A percentile compares a stretch with the other conserved stretches of the same genome.
Evolutionary conservation across 2,329 filamentous ascomycete genomes (phyloP).

Genomic region (Alternaria panax): DNA sequence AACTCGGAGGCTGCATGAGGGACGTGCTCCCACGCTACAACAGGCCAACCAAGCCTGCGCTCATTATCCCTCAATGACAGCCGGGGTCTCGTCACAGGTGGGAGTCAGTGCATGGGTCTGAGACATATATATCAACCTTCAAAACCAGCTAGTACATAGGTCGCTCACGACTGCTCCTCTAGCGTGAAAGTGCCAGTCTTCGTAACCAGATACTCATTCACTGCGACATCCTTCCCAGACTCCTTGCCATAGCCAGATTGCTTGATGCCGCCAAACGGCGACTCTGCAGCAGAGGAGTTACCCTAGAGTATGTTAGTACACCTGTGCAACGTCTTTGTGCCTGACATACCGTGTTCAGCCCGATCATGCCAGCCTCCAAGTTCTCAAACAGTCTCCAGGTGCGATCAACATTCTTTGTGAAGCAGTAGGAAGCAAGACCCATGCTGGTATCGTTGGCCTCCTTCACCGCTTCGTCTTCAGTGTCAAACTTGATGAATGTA

Average conservation of each 20-base stretch:
- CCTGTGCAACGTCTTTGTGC: neutral
- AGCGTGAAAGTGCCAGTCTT: conserved; percentile 72
- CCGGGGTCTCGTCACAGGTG: conserved; percentile 2
- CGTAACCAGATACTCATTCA: conserved; percentile 68
- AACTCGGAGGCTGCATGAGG: neutral
- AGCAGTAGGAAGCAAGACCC: conserved; percentile 72
- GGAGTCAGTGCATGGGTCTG: neutral
- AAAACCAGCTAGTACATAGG: neutral
- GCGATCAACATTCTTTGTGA: conserved; percentile 72
- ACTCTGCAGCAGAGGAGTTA: conserved; percentile 70
- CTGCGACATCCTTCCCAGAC: conserved; percentile 70
- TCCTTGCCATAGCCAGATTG: conserved; percentile 74
- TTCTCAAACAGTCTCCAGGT: conserved; percentile 72
- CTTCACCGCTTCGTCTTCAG: conserved; percentile 68
- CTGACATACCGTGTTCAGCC: conserved; percentile 64
- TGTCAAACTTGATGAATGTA: conserved; percentile 70
- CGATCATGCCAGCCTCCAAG: conserved; percentile 74
- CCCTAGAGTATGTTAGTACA: conserved; percentile 47
- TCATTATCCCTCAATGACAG: conserved; percentile 1
- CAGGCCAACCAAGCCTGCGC: neutral
- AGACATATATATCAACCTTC: neutral
- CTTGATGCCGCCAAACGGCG: conserved; percentile 73
- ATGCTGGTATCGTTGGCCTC: conserved; percentile 68
- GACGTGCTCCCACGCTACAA: neutral
- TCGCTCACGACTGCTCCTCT: conserved; percentile 46